Percentiles rank a stretch among this genome's conserved stretches.
Evolutionary conservation across 306 rosid species (phyloP).

Genomic region (Sphenostylis stenocarpa): DNA sequence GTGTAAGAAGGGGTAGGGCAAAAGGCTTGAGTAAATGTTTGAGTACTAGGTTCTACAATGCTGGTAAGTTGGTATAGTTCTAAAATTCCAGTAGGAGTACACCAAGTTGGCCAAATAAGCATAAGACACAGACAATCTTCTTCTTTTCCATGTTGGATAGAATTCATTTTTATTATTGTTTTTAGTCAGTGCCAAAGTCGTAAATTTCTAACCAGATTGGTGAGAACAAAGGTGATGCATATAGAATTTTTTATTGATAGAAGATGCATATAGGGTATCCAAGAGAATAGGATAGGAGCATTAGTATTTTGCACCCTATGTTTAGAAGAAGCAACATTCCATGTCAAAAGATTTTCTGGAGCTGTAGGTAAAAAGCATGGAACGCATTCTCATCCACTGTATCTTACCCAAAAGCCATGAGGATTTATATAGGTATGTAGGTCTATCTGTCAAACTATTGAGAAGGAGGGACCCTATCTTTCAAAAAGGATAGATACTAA

Average conservation of each 20-base stretch:
- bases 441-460: constrained; percentile 5
- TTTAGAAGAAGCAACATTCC: constrained; percentile 5
- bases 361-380: constrained; percentile 12
- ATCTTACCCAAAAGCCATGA: constrained; percentile 25
- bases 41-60: neutral
- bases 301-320: neutral
- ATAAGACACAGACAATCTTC: neutral
- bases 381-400: neutral
- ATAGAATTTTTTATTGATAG: neutral
- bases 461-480: constrained; percentile 19
- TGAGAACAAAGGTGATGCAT: neutral
- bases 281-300: constrained; percentile 1
- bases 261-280: neutral
- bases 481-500: constrained; percentile 12
- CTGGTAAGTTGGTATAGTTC: neutral
- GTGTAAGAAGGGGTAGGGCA: neutral
- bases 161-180: neutral
- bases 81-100: neutral
- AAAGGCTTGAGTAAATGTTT: neutral
- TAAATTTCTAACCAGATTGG: neutral
- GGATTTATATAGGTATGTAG: constrained; percentile 5
- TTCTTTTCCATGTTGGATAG: neutral
- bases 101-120: constrained; percentile 17
- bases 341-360: neutral
- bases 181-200: constrained; percentile 3